Evolutionary conservation across 1,284 basidiomycete species (phyloP), one percentile per base, ranked within the genome.

Genomic region (Rhizoctonia solani): DNA sequence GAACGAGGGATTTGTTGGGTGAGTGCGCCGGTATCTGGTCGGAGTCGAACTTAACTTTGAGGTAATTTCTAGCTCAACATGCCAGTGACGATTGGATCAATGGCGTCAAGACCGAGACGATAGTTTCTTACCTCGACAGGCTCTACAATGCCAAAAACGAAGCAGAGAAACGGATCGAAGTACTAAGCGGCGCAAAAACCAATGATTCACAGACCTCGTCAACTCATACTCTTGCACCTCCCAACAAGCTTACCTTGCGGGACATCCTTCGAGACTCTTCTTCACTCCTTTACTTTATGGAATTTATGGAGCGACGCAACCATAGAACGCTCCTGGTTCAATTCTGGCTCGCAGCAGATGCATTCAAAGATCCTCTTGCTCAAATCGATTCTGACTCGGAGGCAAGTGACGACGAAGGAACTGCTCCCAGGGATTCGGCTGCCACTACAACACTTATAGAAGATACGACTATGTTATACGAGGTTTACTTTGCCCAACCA

Each of bases 271-370:
- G 87, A 37, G 94, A 94, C 72, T 93, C 95, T 0, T 90, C 87
- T 30, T 93, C 93, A 0, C 82, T 98, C 0, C 94, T 92, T 1
- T 96, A 96, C 75, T 93, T 96, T 79, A 95, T 98, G 87, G 96
- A 99, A 78, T 96, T 92, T 74, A 95, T 98, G 92, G 96, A 98
- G 72, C 85, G 95, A 5, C 85, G 91, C 1, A 83, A 87, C 67
- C 63, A 66, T 21, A 87, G 92, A 30, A 90, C 93, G 14, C 76
- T 93, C 8, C 85, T 94, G 2, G 91, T 98, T 1, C 96, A 98
- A 72, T 99, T 98, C 78, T 98, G 96, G 96, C 81, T 98, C 1
- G 92, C 93, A 0, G 92, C 98, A 0, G 94, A 98, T 77, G 93
- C 92, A 56, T 95, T 98, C 83, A 98, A 98, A 78, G 93, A 96